Conservation (phyloP, 371 early-diverging fungal genomes). For the Actinomucor elegans region DNA sequence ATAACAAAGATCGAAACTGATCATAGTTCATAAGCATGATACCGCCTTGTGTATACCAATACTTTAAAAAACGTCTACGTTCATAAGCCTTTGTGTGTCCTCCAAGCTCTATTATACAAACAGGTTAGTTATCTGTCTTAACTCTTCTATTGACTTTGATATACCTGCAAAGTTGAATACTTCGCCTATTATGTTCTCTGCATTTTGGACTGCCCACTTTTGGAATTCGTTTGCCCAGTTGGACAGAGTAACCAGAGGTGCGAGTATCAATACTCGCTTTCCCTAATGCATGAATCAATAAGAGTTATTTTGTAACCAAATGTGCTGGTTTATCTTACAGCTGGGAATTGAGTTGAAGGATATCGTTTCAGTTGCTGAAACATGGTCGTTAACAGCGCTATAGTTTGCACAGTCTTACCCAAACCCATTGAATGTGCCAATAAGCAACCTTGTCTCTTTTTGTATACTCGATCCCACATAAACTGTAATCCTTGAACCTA, state of each 20-base stretch:
- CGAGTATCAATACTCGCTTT: conserved; percentile 76
- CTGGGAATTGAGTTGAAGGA: conserved; percentile 41
- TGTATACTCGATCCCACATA: conserved; percentile 76
- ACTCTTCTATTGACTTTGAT: no score
- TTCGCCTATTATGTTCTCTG: conserved; percentile 24
- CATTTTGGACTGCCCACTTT: conserved; percentile 59
- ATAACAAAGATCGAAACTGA: conserved; percentile 47
- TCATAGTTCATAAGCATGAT: conserved; percentile 70
- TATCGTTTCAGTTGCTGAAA: conserved; percentile 38
- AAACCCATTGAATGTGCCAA: conserved; percentile 90
- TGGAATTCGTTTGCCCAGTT: conserved; percentile 80
- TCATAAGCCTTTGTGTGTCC: neutral
- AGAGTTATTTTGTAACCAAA: neutral
- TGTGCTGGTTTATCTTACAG: no score
- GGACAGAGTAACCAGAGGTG: conserved; percentile 71
- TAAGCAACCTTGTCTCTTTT: conserved; percentile 73
- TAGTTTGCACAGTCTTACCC: conserved; percentile 82
- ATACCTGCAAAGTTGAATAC: conserved; percentile 33
- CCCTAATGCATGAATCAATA: conserved; percentile 23
- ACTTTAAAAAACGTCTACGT: conserved; percentile 23
- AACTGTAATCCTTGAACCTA: conserved; percentile 71
- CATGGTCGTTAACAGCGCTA: conserved; percentile 72
- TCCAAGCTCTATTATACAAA: neutral
- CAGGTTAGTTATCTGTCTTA: no score
- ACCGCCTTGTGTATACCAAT: conserved; percentile 65